Evolutionary conservation across 495 filamentous ascomycete genomes (phyloP).

Genomic region (Aspergillus ostianus): DNA sequence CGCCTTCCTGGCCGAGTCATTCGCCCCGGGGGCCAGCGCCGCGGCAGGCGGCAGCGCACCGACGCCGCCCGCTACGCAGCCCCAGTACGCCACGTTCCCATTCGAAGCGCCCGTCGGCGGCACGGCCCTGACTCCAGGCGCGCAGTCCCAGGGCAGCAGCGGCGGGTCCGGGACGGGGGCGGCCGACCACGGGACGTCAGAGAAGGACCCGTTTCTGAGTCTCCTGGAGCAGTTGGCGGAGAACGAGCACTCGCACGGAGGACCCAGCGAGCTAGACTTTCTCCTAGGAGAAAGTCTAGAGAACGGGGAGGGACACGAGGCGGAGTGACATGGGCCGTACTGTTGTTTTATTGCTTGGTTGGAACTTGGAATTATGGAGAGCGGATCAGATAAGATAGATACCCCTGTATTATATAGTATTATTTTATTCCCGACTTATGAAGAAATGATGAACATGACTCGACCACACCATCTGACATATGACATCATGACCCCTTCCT

Average conservation of each 20-base stretch:
- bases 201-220: slow-evolving; percentile 78
- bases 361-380: too few relatives aligned
- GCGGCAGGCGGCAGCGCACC: slow-evolving; percentile 7
- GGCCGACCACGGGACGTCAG: slow-evolving; percentile 35
- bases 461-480: slow-evolving; percentile 7
- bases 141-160: slow-evolving; percentile 36
- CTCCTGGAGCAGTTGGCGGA: slow-evolving; percentile 78
- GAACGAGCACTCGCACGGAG: slow-evolving; percentile 60
- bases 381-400: not conserved
- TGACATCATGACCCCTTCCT: slow-evolving; percentile 6
- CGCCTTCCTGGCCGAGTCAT: slow-evolving; percentile 27
- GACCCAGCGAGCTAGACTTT: slow-evolving; percentile 71
- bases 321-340: not conserved
- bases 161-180: slow-evolving; percentile 33
- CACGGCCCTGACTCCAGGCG: slow-evolving; percentile 35
- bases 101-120: slow-evolving; percentile 31
- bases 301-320: not conserved
- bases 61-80: slow-evolving; percentile 35
- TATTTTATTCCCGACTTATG: not conserved
- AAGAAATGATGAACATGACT: not conserved
- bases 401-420: slow-evolving; percentile 4
- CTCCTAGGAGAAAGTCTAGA: slow-evolving; percentile 47
- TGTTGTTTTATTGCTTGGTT: not conserved
- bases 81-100: slow-evolving; percentile 46
- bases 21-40: slow-evolving; percentile 9